Percentiles rank a stretch among this genome's conserved stretches.
phyloP scores from a whole-genome alignment of 2,329 filamentous ascomycete genomes.

The Diplodia intermedia region DNA sequence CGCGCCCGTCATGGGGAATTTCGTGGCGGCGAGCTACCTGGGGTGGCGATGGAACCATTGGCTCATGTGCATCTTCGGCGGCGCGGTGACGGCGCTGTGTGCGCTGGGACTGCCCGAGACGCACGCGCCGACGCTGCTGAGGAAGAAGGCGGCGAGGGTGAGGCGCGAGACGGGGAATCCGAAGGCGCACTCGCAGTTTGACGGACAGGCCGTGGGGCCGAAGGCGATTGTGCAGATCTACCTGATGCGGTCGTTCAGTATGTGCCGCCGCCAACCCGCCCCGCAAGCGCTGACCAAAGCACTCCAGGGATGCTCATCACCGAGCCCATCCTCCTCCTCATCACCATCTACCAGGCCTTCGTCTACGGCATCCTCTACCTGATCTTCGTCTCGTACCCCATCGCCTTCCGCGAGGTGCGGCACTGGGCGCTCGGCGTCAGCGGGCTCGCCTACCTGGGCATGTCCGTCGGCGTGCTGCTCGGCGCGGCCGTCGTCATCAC shows the following conservation, averaged over 20 bases:
- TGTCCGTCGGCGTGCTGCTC: slow-evolving; percentile 67
- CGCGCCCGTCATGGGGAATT: slow-evolving; percentile 63
- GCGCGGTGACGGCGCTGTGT: slow-evolving; percentile 64
- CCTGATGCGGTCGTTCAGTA: slow-evolving; percentile 43
- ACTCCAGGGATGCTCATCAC: slow-evolving; percentile 73
- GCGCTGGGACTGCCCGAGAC: slow-evolving; percentile 66
- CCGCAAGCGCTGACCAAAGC: slow-evolving; percentile 60
- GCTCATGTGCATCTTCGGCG: slow-evolving; percentile 67
- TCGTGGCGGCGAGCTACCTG: slow-evolving; percentile 68
- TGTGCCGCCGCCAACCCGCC: no score
- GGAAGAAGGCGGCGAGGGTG: slow-evolving; percentile 63
- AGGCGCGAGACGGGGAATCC: slow-evolving; percentile 62
- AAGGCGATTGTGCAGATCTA: slow-evolving; percentile 22
- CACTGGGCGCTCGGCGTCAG: slow-evolving; percentile 61
- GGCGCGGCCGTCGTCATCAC: slow-evolving; percentile 54
- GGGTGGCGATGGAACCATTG: slow-evolving; percentile 76
- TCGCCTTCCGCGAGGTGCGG: slow-evolving; percentile 62
- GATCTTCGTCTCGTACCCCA: slow-evolving; percentile 58
- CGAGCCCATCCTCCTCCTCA: slow-evolving; percentile 75
- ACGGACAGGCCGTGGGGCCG: slow-evolving; percentile 15
- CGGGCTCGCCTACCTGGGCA: slow-evolving; percentile 72
- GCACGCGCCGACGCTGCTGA: slow-evolving; percentile 54
- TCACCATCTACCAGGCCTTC: slow-evolving; percentile 71
- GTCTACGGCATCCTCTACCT: slow-evolving; percentile 70
- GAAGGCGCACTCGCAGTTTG: slow-evolving; percentile 62